A percentile compares a stretch with the other conserved stretches of the same genome.
Conservation (phyloP, 305 asterid genomes). For the Nicotiana rustica region DNA sequence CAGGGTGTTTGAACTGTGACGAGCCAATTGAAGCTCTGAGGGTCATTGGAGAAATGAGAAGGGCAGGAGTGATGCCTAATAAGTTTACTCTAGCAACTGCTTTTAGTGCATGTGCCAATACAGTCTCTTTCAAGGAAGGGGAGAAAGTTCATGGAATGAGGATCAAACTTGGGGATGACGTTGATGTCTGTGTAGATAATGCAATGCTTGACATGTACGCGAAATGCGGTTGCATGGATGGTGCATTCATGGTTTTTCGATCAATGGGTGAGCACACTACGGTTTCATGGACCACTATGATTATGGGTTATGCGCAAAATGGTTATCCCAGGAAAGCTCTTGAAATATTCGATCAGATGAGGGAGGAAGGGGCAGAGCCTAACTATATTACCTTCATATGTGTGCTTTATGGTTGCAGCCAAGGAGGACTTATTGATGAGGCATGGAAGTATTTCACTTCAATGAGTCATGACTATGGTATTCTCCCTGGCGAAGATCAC, state of each 20-base stretch:
- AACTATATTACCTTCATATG: constrained; percentile 65
- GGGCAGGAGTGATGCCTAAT: constrained; percentile 59
- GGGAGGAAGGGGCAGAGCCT: constrained; percentile 50
- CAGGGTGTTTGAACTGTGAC: constrained; percentile 66
- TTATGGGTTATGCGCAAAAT: constrained; percentile 75
- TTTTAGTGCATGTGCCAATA: constrained; percentile 68
- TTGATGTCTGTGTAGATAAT: constrained; percentile 67
- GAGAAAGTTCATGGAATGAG: constrained; percentile 56
- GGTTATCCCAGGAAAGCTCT: constrained; percentile 65
- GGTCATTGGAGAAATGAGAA: constrained; percentile 65
- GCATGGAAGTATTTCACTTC: constrained; percentile 57
- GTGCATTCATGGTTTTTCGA: constrained; percentile 56
- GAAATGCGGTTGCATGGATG: constrained; percentile 68
- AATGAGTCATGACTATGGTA: constrained; percentile 59
- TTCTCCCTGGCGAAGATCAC: constrained; percentile 67
- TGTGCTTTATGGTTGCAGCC: constrained; percentile 70
- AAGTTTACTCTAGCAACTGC: constrained; percentile 75
- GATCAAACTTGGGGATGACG: constrained; percentile 56
- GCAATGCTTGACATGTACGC: constrained; percentile 78
- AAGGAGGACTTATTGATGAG: constrained; percentile 62
- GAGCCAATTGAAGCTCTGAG: constrained; percentile 60
- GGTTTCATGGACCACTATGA: constrained; percentile 83
- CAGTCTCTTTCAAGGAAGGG: constrained; percentile 65
- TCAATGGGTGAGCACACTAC: constrained; percentile 61
- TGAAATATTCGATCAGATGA: constrained; percentile 63